Base-by-base conservation (phyloP, 306 rosid species). In the apple (Malus domestica) region DNA sequence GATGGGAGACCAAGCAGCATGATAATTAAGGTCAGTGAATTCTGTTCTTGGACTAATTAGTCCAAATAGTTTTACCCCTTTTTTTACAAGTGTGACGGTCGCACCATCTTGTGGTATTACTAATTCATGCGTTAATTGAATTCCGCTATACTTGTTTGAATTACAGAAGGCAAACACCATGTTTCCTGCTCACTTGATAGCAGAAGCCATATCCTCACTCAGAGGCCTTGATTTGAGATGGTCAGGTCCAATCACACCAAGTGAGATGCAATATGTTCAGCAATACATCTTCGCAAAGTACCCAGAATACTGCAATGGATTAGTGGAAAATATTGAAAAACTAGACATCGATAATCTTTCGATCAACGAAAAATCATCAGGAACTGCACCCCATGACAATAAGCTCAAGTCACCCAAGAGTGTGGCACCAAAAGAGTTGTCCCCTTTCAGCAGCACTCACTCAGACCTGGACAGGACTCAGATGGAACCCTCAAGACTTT, bases 181-280 rank as follows among this genome's bases (percentile, higher is more conserved):
- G 81, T 84, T 91, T 64, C 96, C 96, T 18, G 79, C 96, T 70
- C 89, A 91, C 82, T 84, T 91, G 81, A 82, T 89, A 74, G 96
- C 93, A 22, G 93, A 91, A 86, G 93, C 92, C 62, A 89, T 91
- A 59, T 91, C 97, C 74, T 85, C 84, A 3, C 86, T 91, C 64
- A 87, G 76, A 4, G 93, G 89, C 51, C 87, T 93, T 64, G 98
- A 89, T 71, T 76, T 93, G 10, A 88, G 93, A 86, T 93, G 96
- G 92, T 93, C 98, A 23, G 98, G 93, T 62, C 98, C 96, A 18
- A 91, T 91, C 75, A 93, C 98, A 29, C 93, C 87, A 67, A 89
- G 85, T 58, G 98, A 93, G 83, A 93, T 77, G 85, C 86, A 84
- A 70, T 93, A 91, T 82, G 97, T 93, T 59, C 92, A 88, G 58